phyloP scores from a whole-genome alignment of 2,329 filamentous ascomycete species.

The Aspergillus sp. region DNA sequence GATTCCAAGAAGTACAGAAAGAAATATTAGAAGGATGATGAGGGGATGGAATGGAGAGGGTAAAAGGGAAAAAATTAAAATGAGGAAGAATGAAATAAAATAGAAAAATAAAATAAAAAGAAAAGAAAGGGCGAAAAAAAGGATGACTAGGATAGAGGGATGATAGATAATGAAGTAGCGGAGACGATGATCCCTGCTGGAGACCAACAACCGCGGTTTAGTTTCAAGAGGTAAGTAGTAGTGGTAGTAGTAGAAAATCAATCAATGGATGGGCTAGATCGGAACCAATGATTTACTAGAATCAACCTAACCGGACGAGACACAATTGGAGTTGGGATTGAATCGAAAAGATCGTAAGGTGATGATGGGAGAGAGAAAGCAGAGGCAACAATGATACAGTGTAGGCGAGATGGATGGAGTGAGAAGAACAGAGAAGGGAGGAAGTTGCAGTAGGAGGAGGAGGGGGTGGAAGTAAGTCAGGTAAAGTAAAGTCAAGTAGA shows the following conservation, averaged over 20 bases:
- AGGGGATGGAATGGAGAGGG: slow-evolving; percentile 3
- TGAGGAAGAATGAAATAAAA: neutral
- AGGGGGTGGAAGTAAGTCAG: neutral
- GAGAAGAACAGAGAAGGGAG: slow-evolving; percentile 13
- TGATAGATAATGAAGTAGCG: slow-evolving; percentile 12
- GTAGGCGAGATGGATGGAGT: slow-evolving; percentile 5
- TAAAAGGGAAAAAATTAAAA: slow-evolving; percentile 5
- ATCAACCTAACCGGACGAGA: neutral
- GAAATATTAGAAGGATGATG: slow-evolving; percentile 2
- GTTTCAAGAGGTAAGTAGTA: slow-evolving; percentile 1
- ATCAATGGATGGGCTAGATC: neutral
- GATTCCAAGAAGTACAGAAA: neutral
- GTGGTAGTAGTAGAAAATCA: neutral
- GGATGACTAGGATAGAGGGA: slow-evolving; percentile 5
- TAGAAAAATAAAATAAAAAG: slow-evolving; percentile 5
- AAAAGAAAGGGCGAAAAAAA: neutral
- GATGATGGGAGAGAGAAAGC: neutral
- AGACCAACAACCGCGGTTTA: slow-evolving; percentile 18
- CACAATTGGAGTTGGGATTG: slow-evolving; percentile 3
- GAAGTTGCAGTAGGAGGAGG: slow-evolving; percentile 15
- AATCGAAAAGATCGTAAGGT: neutral
- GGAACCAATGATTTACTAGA: neutral
- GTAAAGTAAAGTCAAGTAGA: slow-evolving; percentile 5
- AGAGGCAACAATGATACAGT: neutral
- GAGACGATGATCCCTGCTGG: slow-evolving; percentile 21